Evolutionary conservation across 2,329 filamentous ascomycete genomes (phyloP).

Genomic region (Neopestalotiopsis sp.): DNA sequence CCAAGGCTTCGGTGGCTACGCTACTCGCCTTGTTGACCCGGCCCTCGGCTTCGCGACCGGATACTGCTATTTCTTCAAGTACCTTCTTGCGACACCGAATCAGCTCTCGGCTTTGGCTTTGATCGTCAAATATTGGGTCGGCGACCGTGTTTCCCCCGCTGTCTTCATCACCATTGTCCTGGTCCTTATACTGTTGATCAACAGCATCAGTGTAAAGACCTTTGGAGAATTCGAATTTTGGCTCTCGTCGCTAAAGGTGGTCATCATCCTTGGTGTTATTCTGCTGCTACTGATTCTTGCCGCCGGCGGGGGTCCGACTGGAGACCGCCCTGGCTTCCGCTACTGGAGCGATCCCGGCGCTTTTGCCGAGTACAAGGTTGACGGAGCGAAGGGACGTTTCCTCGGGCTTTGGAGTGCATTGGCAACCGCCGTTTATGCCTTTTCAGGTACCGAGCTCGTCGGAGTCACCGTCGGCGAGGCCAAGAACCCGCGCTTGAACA

Average conservation of each 20-base stretch:
- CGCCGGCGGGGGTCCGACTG: constrained; percentile 13
- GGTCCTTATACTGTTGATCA: not conserved
- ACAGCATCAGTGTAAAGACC: not conserved
- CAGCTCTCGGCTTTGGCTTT: not conserved
- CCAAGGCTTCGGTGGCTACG: constrained; percentile 9
- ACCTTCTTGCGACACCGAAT: not conserved
- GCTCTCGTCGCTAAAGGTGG: constrained; percentile 16
- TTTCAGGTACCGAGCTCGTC: constrained; percentile 6
- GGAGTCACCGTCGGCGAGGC: constrained; percentile 5
- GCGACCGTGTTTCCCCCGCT: not conserved
- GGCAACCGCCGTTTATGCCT: constrained; percentile 10
- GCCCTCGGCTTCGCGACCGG: constrained; percentile 18
- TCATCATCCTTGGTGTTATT: constrained; percentile 19
- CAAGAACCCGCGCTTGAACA: constrained; percentile 3
- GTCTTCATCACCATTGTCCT: not conserved
- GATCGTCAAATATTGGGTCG: not conserved
- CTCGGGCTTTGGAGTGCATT: constrained; percentile 15
- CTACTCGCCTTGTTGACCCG: constrained; percentile 18
- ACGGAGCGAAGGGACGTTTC: not conserved
- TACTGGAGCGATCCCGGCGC: constrained; percentile 18
- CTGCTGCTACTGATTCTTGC: constrained; percentile 9
- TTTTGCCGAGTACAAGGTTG: constrained; percentile 14
- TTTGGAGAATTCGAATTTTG: constrained; percentile 16
- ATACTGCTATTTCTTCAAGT: constrained; percentile 16
- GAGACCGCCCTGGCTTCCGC: constrained; percentile 14